These are phyloP conservation scores for Symmetrospora coprosmae DNA, from an alignment of 768 basidiomycete species.

Conservation along the genomic window DNA sequence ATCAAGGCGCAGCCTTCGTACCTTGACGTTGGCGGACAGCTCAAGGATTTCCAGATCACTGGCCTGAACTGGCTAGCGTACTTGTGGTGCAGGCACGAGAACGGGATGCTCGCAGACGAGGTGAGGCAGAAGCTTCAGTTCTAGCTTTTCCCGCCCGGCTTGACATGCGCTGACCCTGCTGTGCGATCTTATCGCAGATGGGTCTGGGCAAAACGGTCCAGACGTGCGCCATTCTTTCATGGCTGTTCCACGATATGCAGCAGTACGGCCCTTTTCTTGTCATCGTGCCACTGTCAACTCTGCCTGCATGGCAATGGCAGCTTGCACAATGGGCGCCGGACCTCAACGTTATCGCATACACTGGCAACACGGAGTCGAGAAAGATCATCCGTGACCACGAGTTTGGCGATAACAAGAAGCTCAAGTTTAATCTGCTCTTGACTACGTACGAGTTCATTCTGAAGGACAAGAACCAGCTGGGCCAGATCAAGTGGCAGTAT, in stretches of 20 bases:
- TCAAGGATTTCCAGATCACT: slow-evolving; percentile 97
- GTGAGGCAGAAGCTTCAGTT: slow-evolving; percentile 27
- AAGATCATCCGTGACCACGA: slow-evolving; percentile 84
- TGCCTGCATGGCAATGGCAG: slow-evolving; percentile 94
- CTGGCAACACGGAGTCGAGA: slow-evolving; percentile 71
- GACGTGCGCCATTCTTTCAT: slow-evolving; percentile 86
- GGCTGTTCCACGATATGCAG: slow-evolving; percentile 75
- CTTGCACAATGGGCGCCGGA: slow-evolving; percentile 91
- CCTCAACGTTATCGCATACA: slow-evolving; percentile 91
- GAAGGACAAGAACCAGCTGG: slow-evolving; percentile 73
- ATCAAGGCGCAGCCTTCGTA: slow-evolving; percentile 80
- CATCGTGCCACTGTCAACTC: slow-evolving; percentile 92
- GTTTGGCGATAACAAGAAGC: slow-evolving; percentile 70
- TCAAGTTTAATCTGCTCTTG: slow-evolving; percentile 91
- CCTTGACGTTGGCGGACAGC: slow-evolving; percentile 56
- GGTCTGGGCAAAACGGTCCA: slow-evolving; percentile 97
- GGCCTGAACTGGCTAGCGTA: slow-evolving; percentile 98
- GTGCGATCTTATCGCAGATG: slow-evolving; percentile 47
- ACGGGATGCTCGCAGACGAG: slow-evolving; percentile 94
- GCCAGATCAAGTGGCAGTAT: slow-evolving; percentile 92
- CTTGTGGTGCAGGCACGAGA: slow-evolving; percentile 83
- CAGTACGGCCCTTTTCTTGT: slow-evolving; percentile 96
- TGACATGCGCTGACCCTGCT: not conserved
- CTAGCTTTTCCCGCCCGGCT: not conserved
- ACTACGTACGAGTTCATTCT: slow-evolving; percentile 94